Percentiles rank a stretch among this genome's conserved stretches.
Conservation (phyloP, 2,329 filamentous ascomycete genomes). For the Penicillium carneum region DNA sequence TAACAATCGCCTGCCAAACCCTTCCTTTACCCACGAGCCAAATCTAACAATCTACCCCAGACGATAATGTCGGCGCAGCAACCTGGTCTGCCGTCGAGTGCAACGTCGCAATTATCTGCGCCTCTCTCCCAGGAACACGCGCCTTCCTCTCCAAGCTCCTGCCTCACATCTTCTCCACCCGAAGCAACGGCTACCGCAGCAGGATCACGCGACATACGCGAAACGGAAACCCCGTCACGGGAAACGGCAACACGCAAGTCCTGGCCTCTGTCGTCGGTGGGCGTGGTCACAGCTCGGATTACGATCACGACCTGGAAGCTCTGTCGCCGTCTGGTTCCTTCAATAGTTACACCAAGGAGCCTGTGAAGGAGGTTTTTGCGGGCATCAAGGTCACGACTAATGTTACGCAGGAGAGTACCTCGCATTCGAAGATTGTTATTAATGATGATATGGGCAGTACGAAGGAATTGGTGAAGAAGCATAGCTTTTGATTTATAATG, state of each 20-base stretch:
- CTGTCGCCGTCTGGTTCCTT: conserved; percentile 20
- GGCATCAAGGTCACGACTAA: conserved; percentile 43
- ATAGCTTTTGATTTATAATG: conserved; percentile 23
- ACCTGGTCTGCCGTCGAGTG: conserved; percentile 55
- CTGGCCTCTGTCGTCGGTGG: conserved; percentile 36
- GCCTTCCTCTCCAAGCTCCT: conserved; percentile 38
- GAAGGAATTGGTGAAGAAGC: conserved; percentile 33
- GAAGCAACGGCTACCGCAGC: conserved; percentile 35
- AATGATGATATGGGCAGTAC: conserved; percentile 36
- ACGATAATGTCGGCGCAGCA: conserved; percentile 49
- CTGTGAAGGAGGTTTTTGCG: conserved; percentile 9
- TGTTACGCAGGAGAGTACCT: conserved; percentile 35
- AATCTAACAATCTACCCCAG: conserved; percentile 26
- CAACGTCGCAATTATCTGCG: conserved; percentile 53
- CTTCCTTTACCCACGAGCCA: background rate
- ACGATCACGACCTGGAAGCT: conserved; percentile 32
- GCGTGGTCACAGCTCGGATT: conserved; percentile 13
- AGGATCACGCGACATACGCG: conserved; percentile 29
- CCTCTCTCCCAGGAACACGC: conserved; percentile 47
- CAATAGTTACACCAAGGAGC: conserved; percentile 12
- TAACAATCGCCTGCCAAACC: background rate
- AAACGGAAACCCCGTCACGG: conserved; percentile 26
- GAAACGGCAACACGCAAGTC: conserved; percentile 27
- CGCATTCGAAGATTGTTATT: conserved; percentile 7
- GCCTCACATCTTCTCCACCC: conserved; percentile 41